A percentile compares a stretch with the other conserved stretches of the same genome.
Conservation (phyloP, 2,329 filamentous ascomycete genomes). For the Monilinia aucupariae region DNA sequence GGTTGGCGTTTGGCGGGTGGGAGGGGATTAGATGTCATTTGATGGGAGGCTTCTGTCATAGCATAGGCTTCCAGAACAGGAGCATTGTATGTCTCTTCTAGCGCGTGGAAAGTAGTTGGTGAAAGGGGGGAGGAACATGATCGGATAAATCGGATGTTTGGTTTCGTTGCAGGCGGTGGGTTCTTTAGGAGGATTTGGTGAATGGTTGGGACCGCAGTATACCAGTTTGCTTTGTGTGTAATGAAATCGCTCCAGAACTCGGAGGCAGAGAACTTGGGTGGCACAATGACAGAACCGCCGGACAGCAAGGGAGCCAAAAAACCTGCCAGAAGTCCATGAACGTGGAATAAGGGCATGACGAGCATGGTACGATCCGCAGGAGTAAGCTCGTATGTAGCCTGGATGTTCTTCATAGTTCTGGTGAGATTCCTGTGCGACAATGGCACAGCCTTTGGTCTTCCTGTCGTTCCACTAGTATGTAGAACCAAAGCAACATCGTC, state of each 20-base stretch:
- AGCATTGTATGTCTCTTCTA: conserved; percentile 69
- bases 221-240: conserved; percentile 76
- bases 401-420: conserved; percentile 77
- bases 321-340: conserved; percentile 79
- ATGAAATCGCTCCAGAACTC: conserved; percentile 79
- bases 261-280: conserved; percentile 70
- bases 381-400: conserved; percentile 68
- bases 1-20: conserved; percentile 70
- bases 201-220: conserved; percentile 88
- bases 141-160: conserved; percentile 76
- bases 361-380: conserved; percentile 71
- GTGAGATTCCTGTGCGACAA: conserved; percentile 77
- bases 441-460: conserved; percentile 77
- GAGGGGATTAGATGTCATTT: conserved; percentile 73
- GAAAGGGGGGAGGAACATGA: conserved; percentile 81
- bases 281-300: conserved; percentile 74
- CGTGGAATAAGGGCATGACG: conserved; percentile 88
- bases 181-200: conserved; percentile 81
- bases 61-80: conserved; percentile 86
- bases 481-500: conserved; percentile 77
- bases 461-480: conserved; percentile 81
- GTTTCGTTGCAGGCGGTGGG: conserved; percentile 60
- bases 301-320: conserved; percentile 72
- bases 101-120: conserved; percentile 72
- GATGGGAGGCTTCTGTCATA: conserved; percentile 86